phyloP scores from a whole-genome alignment of 2,329 filamentous ascomycete species.

The Penicillium sp. region DNA sequence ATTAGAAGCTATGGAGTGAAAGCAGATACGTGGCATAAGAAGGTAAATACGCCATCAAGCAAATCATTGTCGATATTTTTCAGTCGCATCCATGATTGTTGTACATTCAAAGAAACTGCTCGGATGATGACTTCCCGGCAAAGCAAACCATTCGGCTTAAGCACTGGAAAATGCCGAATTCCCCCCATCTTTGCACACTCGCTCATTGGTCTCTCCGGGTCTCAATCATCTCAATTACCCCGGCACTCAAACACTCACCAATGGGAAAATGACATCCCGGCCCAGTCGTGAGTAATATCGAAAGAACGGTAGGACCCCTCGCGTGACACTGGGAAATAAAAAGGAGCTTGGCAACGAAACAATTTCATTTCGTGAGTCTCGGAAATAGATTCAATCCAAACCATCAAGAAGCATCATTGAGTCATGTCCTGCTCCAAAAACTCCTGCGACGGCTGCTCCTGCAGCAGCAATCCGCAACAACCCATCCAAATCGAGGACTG shows the following conservation, averaged over 20 bases:
- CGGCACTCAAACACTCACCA: conserved; percentile 5
- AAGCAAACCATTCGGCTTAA: conserved; percentile 9
- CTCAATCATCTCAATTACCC: conserved; percentile 2
- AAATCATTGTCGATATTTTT: not conserved
- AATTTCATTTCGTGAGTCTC: not conserved
- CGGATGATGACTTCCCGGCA: conserved; percentile 15
- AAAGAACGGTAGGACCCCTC: conserved; percentile 3
- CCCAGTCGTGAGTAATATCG: conserved; percentile 5
- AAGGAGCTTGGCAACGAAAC: not conserved
- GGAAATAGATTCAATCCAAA: not conserved
- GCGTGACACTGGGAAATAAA: not conserved
- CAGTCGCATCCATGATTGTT: not conserved
- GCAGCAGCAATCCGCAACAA: conserved; percentile 24
- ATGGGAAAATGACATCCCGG: conserved; percentile 23
- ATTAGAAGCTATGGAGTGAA: no score
- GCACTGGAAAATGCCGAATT: not conserved
- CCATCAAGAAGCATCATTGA: not conserved
- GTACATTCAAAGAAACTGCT: not conserved
- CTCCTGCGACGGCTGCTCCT: conserved; percentile 41
- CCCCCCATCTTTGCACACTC: not conserved
- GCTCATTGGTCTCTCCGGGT: conserved; percentile 7
- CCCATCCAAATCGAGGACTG: conserved; percentile 45
- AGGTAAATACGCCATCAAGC: no score
- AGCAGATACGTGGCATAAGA: no score
- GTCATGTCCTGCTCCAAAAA: conserved; percentile 13